Percentiles rank a stretch among this genome's conserved stretches.
These are phyloP conservation scores for Phytophthora brassicae DNA, from an alignment of 352 stramenopile genomes.

Conservation along the genomic window DNA sequence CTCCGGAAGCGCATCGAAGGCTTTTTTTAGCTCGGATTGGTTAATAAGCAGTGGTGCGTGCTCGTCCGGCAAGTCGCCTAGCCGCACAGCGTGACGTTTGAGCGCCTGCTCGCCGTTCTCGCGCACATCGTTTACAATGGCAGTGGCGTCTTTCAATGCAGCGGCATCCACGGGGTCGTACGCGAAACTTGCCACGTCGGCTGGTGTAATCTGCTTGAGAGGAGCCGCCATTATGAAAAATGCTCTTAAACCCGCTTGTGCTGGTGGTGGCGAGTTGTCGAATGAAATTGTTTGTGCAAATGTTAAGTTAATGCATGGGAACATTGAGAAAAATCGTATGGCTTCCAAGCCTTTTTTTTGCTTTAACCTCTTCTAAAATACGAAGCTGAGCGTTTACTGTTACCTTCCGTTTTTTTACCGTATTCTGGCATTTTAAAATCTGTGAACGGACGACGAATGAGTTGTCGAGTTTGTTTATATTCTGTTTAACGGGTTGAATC, in stretches of 20 bases:
- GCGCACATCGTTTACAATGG: constrained; percentile 75
- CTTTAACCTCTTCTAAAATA: too few species aligned
- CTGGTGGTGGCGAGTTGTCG: background rate
- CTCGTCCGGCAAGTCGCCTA: constrained; percentile 59
- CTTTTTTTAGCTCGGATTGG: constrained; percentile 71
- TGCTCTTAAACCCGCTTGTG: background rate
- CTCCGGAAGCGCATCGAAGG: constrained; percentile 76
- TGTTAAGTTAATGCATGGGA: too few species aligned
- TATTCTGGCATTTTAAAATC: too few species aligned
- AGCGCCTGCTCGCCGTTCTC: constrained; percentile 44
- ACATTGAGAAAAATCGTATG: constrained; percentile 27
- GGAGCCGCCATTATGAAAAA: constrained; percentile 40
- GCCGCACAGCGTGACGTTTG: constrained; percentile 54
- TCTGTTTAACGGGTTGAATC: too few species aligned
- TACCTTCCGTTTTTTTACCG: too few species aligned
- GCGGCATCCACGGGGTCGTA: constrained; percentile 76
- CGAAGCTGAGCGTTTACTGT: too few species aligned
- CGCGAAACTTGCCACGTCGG: constrained; percentile 72
- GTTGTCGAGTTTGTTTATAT: too few species aligned
- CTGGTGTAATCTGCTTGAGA: constrained; percentile 72
- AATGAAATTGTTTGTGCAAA: constrained; percentile 17
- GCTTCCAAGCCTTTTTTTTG: too few species aligned
- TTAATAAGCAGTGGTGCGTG: constrained; percentile 53
- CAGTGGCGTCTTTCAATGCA: constrained; percentile 60
- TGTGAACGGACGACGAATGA: too few species aligned